phyloP scores from a whole-genome alignment of 345 rosid genomes.

The Acer saccharum region DNA sequence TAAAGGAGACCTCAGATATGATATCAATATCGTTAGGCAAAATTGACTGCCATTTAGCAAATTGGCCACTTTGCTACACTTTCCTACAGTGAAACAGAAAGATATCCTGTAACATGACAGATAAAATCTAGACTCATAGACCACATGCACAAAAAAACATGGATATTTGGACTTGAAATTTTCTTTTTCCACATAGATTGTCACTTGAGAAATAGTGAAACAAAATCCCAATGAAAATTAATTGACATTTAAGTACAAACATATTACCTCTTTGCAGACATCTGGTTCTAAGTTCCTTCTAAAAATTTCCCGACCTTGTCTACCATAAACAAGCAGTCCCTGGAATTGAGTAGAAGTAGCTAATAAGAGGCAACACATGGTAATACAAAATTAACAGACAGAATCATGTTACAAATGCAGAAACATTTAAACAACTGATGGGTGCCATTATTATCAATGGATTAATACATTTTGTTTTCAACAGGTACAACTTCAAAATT shows the following conservation, averaged over 20 bases:
- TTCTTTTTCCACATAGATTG: neutral
- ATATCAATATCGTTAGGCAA: slow-evolving; percentile 10
- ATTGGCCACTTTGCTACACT: slow-evolving; percentile 1
- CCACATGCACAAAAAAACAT: neutral
- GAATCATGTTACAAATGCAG: neutral
- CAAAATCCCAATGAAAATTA: neutral
- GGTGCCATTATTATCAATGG: neutral
- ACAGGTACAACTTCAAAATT: neutral
- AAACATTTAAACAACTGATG: neutral
- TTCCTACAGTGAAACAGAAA: neutral
- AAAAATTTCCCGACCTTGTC: slow-evolving; percentile 79
- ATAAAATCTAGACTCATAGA: neutral
- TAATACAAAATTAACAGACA: neutral
- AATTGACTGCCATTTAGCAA: neutral
- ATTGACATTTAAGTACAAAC: slow-evolving; percentile 1
- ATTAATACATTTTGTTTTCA: neutral
- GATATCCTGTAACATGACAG: neutral
- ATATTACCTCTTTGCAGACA: slow-evolving; percentile 84
- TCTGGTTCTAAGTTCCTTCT: slow-evolving; percentile 73
- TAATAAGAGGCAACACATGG: slow-evolving; percentile 16
- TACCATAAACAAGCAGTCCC: slow-evolving; percentile 97
- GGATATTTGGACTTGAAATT: neutral
- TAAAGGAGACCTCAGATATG: neutral
- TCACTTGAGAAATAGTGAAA: slow-evolving; percentile 1
- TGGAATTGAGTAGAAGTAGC: slow-evolving; percentile 37